Conservation (phyloP, 2,329 filamentous ascomycete species). For the Neonectria hederae region DNA sequence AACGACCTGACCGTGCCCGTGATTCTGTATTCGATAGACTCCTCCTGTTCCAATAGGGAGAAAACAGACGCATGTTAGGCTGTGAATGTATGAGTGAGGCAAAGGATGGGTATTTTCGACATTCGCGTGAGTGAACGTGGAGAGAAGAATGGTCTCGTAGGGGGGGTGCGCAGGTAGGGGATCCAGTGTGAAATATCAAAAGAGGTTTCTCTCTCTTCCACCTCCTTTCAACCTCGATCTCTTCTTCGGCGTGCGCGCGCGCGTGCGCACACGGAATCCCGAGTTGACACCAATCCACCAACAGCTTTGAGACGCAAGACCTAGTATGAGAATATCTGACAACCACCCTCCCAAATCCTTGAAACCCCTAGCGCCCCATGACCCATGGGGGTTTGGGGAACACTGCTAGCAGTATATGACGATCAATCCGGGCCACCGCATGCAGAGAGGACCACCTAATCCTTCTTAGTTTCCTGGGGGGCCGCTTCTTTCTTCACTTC, state of each 20-base stretch:
- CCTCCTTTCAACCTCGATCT: slow-evolving; percentile 28
- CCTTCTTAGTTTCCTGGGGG: slow-evolving; percentile 48
- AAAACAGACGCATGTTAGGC: not conserved
- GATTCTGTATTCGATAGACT: not conserved
- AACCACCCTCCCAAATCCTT: slow-evolving; percentile 30
- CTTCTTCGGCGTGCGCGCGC: slow-evolving; percentile 26
- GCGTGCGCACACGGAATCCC: slow-evolving; percentile 30
- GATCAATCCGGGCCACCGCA: slow-evolving; percentile 31
- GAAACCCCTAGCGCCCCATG: slow-evolving; percentile 22
- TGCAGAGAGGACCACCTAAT: slow-evolving; percentile 46
- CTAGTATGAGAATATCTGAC: slow-evolving; percentile 43
- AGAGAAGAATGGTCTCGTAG: slow-evolving; percentile 6
- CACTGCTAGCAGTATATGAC: slow-evolving; percentile 30
- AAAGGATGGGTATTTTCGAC: slow-evolving; percentile 19
- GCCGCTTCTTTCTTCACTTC: slow-evolving; percentile 40
- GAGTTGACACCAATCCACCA: slow-evolving; percentile 41
- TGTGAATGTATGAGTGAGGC: slow-evolving; percentile 18
- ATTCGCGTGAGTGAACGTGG: slow-evolving; percentile 21
- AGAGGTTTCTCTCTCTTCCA: slow-evolving; percentile 38
- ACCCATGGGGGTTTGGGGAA: slow-evolving; percentile 31
- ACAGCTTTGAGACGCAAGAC: slow-evolving; percentile 41
- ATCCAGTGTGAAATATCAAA: slow-evolving; percentile 41
- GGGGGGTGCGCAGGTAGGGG: slow-evolving; percentile 24
- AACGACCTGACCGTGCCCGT: not conserved
- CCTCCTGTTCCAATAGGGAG: not conserved